Evolutionary conservation across 2,329 filamentous ascomycete species (phyloP), one percentile per base, ranked within the genome.

Genomic region (Fusarium robinianum): DNA sequence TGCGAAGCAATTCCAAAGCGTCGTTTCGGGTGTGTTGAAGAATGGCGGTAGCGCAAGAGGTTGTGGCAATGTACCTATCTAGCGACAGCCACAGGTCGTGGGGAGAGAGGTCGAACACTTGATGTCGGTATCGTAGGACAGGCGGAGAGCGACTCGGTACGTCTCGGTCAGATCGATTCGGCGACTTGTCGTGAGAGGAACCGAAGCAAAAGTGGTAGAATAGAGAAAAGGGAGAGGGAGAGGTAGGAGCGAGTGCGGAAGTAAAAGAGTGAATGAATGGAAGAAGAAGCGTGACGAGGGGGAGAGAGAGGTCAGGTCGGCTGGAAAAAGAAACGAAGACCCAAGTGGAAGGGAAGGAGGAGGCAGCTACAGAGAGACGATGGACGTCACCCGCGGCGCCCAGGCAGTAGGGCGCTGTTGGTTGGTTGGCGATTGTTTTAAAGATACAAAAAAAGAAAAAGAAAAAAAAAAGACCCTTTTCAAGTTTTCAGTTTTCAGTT

Each of bases 281-380:
- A 52, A 36, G 26, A 16, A 48, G 19, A 15, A 38, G 23, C 29
- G 16, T 22, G 27, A 29, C 29, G 33, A 41, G 32, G 47, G 54
- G 55, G 46, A 46, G 43, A 46, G 42, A 27, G 18, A 14, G 35
- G 26, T n/a, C n/a, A n/a, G n/a, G n/a, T n/a, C n/a, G n/a, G 38
- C 42, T 50, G 33, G 44, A 36, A 55, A 53, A 55, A 55, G 53
- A 47, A 57, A 57, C 41, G 30, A 55, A 46, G n/a, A n/a, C n/a
- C n/a, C n/a, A n/a, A n/a, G n/a, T n/a, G n/a, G n/a, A n/a, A n/a
- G n/a, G n/a, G n/a, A n/a, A n/a, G n/a, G n/a, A n/a, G n/a, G n/a
- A 51, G 45, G 46, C 41, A 39, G 31, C 43, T 16, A 52, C 22
- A 34, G 34, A 52, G 38, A 43, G 45, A 53, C 49, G 49, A 50